These are phyloP conservation scores for Guyanaporus albipodus DNA, from an alignment of 768 basidiomycete genomes.

Conservation along the genomic window DNA sequence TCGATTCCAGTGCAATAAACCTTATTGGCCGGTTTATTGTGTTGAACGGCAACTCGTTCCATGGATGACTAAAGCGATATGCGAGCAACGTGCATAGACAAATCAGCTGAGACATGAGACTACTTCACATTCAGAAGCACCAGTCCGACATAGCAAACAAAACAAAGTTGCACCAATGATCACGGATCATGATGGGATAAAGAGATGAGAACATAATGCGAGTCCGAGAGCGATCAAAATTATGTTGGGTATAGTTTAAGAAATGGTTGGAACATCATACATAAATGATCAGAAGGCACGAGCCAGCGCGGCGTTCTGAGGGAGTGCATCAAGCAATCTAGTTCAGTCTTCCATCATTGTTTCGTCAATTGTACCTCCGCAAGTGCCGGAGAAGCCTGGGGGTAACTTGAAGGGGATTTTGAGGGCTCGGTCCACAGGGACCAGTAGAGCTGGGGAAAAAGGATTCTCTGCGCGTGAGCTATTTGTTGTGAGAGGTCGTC, in stretches of 20 bases:
- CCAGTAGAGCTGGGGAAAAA: slow-evolving; percentile 1
- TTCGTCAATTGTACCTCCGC: slow-evolving; percentile 12
- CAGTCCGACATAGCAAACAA: neutral
- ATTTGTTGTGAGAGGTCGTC: slow-evolving; percentile 18
- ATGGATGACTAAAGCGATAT: too few relatives aligned
- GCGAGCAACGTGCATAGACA: too few relatives aligned
- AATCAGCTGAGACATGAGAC: neutral
- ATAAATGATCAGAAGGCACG: slow-evolving; percentile 2
- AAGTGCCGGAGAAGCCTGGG: slow-evolving; percentile 1
- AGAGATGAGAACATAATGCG: neutral
- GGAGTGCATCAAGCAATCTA: slow-evolving; percentile 11
- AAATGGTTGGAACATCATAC: neutral
- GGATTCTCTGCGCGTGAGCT: neutral
- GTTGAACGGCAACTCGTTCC: too few relatives aligned
- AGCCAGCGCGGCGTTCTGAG: slow-evolving; percentile 11
- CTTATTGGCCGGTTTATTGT: too few relatives aligned
- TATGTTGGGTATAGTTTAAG: slow-evolving; percentile 18
- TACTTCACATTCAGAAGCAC: neutral
- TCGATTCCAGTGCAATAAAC: too few relatives aligned
- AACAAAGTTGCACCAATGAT: neutral
- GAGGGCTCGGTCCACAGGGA: slow-evolving; percentile 8
- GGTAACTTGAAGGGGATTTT: slow-evolving; percentile 12
- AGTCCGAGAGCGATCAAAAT: slow-evolving; percentile 5
- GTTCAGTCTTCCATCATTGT: slow-evolving; percentile 21
- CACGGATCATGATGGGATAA: neutral